Evolutionary conservation across 805 yeast genomes (phyloP), one percentile per base, ranked within the genome.

Genomic region (Ogataea nonfermentans): DNA sequence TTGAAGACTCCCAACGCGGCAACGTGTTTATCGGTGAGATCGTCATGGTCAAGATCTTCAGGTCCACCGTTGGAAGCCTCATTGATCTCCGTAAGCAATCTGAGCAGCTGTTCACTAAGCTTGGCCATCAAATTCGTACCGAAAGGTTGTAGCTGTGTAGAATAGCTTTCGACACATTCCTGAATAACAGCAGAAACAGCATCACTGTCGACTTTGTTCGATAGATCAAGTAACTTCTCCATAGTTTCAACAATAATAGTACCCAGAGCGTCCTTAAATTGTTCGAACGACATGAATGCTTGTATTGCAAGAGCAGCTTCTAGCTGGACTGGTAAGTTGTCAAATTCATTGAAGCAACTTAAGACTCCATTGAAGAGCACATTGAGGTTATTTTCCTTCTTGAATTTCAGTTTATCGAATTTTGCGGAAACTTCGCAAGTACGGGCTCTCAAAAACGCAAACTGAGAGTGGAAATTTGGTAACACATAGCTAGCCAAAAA

Each of bases 131-230:
- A 63, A 40, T 79, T 81, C 20, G 79, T 74, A 17, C 96, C 95
- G 61, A 88, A 91, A 17, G 99, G 98, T 47, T 90, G 93, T 51
- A 91, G 70, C 62, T 91, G 95, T 48, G 81, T 85, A 4, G 95
- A 74, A 62, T 84, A 93, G 43, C 76, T 78, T 56, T 90, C 96
- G 22, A 91, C 97, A 58, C 93, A 83, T 53, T 90, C 96, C 68
- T 91, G 98, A 83, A 91, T 88, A 6, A 91, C 96, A 16, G 83
- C 84, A 15, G 95, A 79, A 20, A 93, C 74, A 2, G 89, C 76
- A 56, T 93, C 99, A 42, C 84, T 79, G 54, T 91, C 99, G 48
- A 90, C 78, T 43, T 81, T 80, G 55, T 86, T 82, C 4, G 95
- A 81, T 32, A 91, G 65, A 8, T 73, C 75, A 48, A 91, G 68